phyloP scores from a whole-genome alignment of 192 early-diverging fungal species.

The Backusella psychrophila region DNA sequence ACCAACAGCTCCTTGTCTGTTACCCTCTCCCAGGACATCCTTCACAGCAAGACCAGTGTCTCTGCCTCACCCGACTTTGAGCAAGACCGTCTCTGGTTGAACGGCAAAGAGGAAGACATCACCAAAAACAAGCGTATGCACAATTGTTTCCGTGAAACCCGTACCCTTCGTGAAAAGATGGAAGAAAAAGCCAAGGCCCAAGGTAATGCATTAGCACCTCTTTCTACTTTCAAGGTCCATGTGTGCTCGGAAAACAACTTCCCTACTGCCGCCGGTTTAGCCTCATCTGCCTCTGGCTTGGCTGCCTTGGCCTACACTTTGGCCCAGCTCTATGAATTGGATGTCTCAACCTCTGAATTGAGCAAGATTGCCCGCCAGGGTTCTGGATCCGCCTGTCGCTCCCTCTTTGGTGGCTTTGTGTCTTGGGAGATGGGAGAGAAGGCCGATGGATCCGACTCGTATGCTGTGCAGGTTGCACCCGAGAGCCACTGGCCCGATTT shows the following conservation, averaged over 20 bases:
- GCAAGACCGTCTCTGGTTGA: conserved; percentile 91
- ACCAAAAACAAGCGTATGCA: conserved; percentile 76
- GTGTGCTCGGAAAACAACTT: conserved; percentile 99
- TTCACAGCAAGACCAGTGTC: conserved; percentile 93
- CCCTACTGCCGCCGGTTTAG: conserved; percentile 97
- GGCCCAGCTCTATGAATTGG: conserved; percentile 62
- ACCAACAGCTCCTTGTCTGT: conserved; percentile 97
- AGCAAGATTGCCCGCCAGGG: conserved; percentile 92
- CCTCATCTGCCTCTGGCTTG: conserved; percentile 95
- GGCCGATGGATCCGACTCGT: conserved; percentile 81
- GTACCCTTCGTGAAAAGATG: conserved; percentile 65
- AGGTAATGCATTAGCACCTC: conserved; percentile 41
- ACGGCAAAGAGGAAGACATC: conserved; percentile 87
- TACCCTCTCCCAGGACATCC: conserved; percentile 94
- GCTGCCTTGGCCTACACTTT: conserved; percentile 90
- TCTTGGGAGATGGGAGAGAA: conserved; percentile 91
- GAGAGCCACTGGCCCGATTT: conserved; percentile 95
- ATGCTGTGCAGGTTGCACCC: conserved; percentile 89
- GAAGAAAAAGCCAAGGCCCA: conserved; percentile 47
- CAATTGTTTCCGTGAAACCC: conserved; percentile 80
- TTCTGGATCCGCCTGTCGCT: conserved; percentile 96
- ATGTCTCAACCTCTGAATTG: conserved; percentile 72
- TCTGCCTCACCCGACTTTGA: conserved; percentile 60
- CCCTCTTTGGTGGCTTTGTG: conserved; percentile 97
- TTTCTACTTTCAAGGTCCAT: conserved; percentile 73